Evolutionary conservation across 2,329 filamentous ascomycete genomes (phyloP).

Genomic region (Venturiaceae sp.): DNA sequence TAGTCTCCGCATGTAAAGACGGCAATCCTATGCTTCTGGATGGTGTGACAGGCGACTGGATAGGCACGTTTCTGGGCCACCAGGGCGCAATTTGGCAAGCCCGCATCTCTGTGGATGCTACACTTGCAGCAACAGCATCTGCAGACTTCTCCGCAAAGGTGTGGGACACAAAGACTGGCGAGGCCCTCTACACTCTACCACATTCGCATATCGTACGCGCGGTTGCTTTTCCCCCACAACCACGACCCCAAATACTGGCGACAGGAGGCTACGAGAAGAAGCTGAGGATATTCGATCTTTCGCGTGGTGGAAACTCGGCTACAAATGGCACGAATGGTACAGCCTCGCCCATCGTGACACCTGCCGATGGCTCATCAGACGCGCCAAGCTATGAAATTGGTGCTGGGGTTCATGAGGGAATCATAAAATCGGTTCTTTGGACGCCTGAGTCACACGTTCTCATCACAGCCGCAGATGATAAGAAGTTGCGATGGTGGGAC

Average conservation of each 20-base stretch:
- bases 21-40: constrained; percentile 98
- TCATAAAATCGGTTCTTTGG: constrained; percentile 97
- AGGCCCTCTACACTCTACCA: constrained; percentile 75
- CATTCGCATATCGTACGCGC: constrained; percentile 94
- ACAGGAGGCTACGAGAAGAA: constrained; percentile 97
- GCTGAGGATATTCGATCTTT: constrained; percentile 84
- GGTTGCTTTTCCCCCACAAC: constrained; percentile 70
- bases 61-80: constrained; percentile 95
- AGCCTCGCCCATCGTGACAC: constrained; percentile 19
- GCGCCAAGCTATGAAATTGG: constrained; percentile 79
- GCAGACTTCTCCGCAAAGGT: constrained; percentile 97
- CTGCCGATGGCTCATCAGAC: constrained; percentile 27
- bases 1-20: constrained; percentile 94
- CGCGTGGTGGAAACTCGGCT: constrained; percentile 34
- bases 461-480: constrained; percentile 84
- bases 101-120: constrained; percentile 77
- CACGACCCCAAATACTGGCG: constrained; percentile 64
- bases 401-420: constrained; percentile 68
- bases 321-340: constrained; percentile 9
- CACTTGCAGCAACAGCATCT: constrained; percentile 82
- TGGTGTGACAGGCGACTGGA: constrained; percentile 93
- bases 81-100: constrained; percentile 98
- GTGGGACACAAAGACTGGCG: constrained; percentile 94
- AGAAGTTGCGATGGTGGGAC: constrained; percentile 91
- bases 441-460: constrained; percentile 78